Base-by-base conservation (phyloP, 768 basidiomycete genomes). In the Trametes sanguinea region DNA sequence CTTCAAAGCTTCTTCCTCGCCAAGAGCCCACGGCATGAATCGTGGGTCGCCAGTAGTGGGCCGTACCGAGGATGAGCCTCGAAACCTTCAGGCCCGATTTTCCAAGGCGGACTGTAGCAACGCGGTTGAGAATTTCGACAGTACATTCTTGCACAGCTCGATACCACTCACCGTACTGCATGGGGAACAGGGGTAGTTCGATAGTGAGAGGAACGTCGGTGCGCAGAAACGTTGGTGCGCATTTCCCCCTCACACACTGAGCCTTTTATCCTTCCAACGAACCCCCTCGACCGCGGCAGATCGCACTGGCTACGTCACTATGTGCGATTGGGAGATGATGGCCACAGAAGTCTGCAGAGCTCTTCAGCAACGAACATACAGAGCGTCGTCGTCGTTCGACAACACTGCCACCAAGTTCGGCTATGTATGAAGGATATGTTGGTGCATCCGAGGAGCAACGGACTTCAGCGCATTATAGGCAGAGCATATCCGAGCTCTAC, bases 21-120 rank as follows among this genome's bases (percentile, higher is more conserved):
- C 70, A 7, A 76, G 57, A 39, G 78, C 74, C 80, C 79, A 81
- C 14, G 57, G 60, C 53, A 70, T 61, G 68, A 75, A 76, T 16
- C 62, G 65, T 13, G 67, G 54, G 22, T 47, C 44, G 35, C 76
- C 76, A n/a, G 45, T 76, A 77, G 22, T 30, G 30, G 42, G 30
- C 27, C 14, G 27, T 30, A 4, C 71, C 71, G n/a, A 78, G 64
- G 50, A 78, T 77, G 30, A 78, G 70, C 65, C 67, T 73, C 13
- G 75, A 76, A 10, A 78, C 75, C 60, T 77, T 76, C 22, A 78
- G 68, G 11, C 77, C 81, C 6, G 76, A 78, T 45, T 76, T 67
- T 74, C 87, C 81, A 16, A 77, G 71, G 30, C 77, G 71, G 14
- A 76, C 76, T 77, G 60, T n/a, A 2, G 8, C 3, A 27, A 10